Evolutionary conservation across 176 grass and related monocot genomes (phyloP).

Genomic region (Aegilops longissima): DNA sequence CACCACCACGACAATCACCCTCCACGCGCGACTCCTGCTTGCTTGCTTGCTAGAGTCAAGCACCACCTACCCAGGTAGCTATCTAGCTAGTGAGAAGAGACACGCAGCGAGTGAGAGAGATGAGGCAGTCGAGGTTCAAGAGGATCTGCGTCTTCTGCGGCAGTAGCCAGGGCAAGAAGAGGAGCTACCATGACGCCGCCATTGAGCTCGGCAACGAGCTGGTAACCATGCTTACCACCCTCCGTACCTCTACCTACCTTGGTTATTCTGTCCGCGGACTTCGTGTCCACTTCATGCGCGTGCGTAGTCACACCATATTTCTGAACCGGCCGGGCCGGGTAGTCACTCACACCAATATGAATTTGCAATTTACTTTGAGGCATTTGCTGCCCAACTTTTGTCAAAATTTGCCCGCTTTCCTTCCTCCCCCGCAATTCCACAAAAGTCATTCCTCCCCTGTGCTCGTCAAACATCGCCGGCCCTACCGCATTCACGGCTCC

Average conservation of each 20-base stretch:
- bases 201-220: constrained; percentile 96
- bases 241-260: not conserved
- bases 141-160: constrained; percentile 99
- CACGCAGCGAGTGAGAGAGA: not conserved
- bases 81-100: not conserved
- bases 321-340: too few relatives aligned
- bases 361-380: not conserved
- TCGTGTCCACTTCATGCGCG: not conserved
- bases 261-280: not conserved
- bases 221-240: constrained; percentile 32
- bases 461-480: not conserved
- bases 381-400: not conserved
- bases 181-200: constrained; percentile 86
- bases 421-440: not conserved
- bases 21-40: not conserved
- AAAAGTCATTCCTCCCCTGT: not conserved
- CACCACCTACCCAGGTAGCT: not conserved
- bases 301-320: too few relatives aligned
- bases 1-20: not conserved
- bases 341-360: not conserved
- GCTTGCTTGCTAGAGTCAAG: not conserved
- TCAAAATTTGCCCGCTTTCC: not conserved
- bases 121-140: constrained; percentile 84
- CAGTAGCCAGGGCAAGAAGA: constrained; percentile 94
- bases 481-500: constrained; percentile 9